Evolutionary conservation across 2,329 filamentous ascomycete genomes (phyloP).

Genomic region (Blastomyces silverae): DNA sequence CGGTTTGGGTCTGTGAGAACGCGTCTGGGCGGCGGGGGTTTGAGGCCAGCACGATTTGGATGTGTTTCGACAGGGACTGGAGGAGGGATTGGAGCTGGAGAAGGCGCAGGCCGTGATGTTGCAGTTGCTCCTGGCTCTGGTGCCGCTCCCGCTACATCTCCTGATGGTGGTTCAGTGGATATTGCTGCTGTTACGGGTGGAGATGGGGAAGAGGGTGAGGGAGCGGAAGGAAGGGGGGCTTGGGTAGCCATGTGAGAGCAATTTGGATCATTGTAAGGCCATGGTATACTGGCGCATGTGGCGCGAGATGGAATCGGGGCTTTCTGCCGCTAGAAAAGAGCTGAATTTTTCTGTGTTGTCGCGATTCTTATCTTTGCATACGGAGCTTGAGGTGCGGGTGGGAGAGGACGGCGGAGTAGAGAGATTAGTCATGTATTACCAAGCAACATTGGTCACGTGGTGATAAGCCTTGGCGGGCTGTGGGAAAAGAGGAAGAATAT

Average conservation of each 20-base stretch:
- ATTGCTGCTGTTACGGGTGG: constrained; percentile 6
- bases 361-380: neutral
- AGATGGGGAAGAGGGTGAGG: constrained; percentile 1
- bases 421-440: constrained; percentile 1
- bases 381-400: neutral
- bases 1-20: constrained; percentile 55
- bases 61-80: constrained; percentile 44
- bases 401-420: neutral
- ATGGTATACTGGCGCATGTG: constrained; percentile 6
- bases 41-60: constrained; percentile 37
- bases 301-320: neutral
- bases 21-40: constrained; percentile 28
- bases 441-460: neutral
- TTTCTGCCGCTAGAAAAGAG: neutral
- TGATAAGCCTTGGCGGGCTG: neutral
- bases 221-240: neutral
- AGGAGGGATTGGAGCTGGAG: constrained; percentile 37
- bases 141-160: neutral
- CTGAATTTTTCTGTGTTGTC: neutral
- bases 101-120: constrained; percentile 26
- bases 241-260: constrained; percentile 12
- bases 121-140: neutral
- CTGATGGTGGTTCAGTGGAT: neutral
- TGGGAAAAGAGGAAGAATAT: neutral
- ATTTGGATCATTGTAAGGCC: constrained; percentile 13